Base-by-base conservation (phyloP, 306 rosid species). In the Coriaria nepalensis region DNA sequence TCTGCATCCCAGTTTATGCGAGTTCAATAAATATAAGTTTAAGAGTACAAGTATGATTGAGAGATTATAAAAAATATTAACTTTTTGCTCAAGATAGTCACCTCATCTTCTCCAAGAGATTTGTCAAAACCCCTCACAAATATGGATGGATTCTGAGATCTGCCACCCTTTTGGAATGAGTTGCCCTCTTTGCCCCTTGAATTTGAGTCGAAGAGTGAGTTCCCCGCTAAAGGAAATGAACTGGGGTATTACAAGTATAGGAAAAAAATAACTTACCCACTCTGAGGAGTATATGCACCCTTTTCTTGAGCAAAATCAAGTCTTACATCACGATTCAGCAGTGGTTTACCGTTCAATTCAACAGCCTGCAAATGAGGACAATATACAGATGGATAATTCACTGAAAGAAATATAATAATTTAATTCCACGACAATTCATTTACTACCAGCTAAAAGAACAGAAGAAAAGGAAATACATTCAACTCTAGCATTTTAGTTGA, bases 221-320 rank as follows among this genome's bases (percentile, higher is more conserved):
- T 9, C 8, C 40, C 13, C 32, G 13, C 39, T 11, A 2, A 10
- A 7, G 12, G 2, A 2, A 13, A 8, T 15, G 14, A 8, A 7
- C 1, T 32, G 12, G n/a, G 12, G 3, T 9, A n/a, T 7, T 35
- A 10, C 5, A 20, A 0, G 12, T 2, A 35, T 9, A 44, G 35
- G 32, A n/a, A 12, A 36, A 47, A 33, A 6, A 7, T 10, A 5
- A 37, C 11, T 38, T 66, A 80, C 94, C 79, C 20, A 57, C 61
- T 68, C 0, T 53, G 33, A 0, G 97, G 95, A 4, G 97, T 77
- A 42, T 60, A 73, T 12, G 94, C 56, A 10, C 87, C 86, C 69
- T 74, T 78, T 59, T 71, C 81, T 35, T 71, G 68, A 33, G 96
- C 96, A 13, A 78, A 7, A 63, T 87, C 96, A 53, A 87, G 93